These are phyloP conservation scores for Podospora didyma DNA, from an alignment of 495 filamentous ascomycete species.

Conservation along the genomic window DNA sequence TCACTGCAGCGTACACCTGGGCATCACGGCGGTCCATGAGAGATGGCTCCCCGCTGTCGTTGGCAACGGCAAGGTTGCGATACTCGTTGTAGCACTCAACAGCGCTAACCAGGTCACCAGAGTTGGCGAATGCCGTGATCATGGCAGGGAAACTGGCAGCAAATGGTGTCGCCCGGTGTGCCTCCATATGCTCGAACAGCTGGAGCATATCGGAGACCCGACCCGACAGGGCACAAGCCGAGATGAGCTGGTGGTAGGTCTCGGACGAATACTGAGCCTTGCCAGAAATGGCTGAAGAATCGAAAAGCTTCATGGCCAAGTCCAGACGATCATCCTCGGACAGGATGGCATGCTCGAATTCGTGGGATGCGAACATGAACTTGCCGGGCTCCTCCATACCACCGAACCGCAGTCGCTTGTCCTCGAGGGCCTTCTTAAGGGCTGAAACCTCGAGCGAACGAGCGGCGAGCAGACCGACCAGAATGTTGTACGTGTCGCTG, in stretches of 20 bases:
- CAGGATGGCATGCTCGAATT: constrained; percentile 76
- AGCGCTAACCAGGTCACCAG: constrained; percentile 78
- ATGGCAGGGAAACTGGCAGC: constrained; percentile 82
- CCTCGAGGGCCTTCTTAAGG: constrained; percentile 66
- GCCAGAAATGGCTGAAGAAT: constrained; percentile 61
- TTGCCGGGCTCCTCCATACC: constrained; percentile 81
- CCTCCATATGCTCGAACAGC: constrained; percentile 86
- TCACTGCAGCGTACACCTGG: constrained; percentile 79
- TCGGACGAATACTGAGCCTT: constrained; percentile 55
- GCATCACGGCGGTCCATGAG: constrained; percentile 72
- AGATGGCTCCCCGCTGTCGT: constrained; percentile 71
- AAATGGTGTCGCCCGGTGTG: constrained; percentile 62
- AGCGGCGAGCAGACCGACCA: constrained; percentile 75
- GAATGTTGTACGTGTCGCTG: constrained; percentile 76
- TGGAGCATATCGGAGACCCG: constrained; percentile 82
- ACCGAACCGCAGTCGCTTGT: constrained; percentile 73
- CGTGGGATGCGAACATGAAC: constrained; percentile 86
- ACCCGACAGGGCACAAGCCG: constrained; percentile 75
- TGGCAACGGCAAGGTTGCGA: constrained; percentile 71
- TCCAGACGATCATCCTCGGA: constrained; percentile 80
- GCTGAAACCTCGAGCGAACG: constrained; percentile 69
- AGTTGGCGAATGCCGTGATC: constrained; percentile 84
- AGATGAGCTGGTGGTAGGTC: constrained; percentile 76
- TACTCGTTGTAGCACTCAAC: constrained; percentile 96
- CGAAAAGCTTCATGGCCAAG: constrained; percentile 80